phyloP scores from a whole-genome alignment of 1,139 yeast genomes.

The Saccharomycopsis crataegensis region DNA sequence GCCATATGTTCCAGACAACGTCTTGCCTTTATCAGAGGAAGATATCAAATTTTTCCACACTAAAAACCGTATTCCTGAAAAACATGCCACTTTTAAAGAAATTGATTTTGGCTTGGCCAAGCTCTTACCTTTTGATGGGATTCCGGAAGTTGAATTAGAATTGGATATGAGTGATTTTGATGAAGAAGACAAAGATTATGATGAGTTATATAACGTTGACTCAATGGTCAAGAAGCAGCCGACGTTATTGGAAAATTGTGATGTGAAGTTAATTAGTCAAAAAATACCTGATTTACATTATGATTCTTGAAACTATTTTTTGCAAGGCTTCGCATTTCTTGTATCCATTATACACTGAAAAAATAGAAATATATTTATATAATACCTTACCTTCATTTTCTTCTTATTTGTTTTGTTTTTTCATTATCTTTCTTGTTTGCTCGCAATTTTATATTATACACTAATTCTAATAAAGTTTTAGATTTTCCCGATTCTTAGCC shows the following conservation, averaged over 20 bases:
- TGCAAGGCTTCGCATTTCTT: background rate
- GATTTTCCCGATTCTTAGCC: too few relatives aligned
- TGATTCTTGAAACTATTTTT: background rate
- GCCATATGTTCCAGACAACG: conserved; percentile 13
- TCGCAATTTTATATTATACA: too few relatives aligned
- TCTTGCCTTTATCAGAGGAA: conserved; percentile 7
- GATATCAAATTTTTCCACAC: conserved; percentile 16
- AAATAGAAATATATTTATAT: too few relatives aligned
- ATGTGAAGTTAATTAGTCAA: conserved; percentile 6
- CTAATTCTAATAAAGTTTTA: too few relatives aligned
- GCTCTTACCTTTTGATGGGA: conserved; percentile 11
- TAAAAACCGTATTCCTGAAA: conserved; percentile 14
- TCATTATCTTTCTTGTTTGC: too few relatives aligned
- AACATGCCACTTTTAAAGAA: conserved; percentile 1
- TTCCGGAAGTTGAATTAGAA: conserved; percentile 12
- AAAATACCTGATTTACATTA: conserved; percentile 15
- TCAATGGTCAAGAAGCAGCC: conserved; percentile 15
- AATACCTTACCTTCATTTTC: too few relatives aligned
- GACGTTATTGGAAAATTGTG: conserved; percentile 1
- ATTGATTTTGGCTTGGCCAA: conserved; percentile 1
- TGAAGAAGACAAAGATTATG: background rate
- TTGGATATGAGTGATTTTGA: conserved; percentile 6
- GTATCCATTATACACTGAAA: too few relatives aligned
- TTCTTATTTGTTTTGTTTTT: too few relatives aligned
- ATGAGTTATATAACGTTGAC: conserved; percentile 1